Base-by-base conservation (phyloP, 2,329 filamentous ascomycete species). In the Apiospora rasikravindrae region DNA sequence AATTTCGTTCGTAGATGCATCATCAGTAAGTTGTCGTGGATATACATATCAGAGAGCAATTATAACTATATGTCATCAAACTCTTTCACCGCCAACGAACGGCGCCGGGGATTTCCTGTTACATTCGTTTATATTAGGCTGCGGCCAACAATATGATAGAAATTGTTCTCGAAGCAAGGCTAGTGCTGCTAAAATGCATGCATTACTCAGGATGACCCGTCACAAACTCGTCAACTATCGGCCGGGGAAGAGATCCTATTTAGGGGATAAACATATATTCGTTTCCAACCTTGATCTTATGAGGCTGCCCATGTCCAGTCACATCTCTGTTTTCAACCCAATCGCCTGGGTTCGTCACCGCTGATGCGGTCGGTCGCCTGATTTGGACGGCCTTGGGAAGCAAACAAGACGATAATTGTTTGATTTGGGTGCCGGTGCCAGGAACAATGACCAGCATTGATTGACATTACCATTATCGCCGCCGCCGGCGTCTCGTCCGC, bases 101-200 rank as follows among this genome's bases (percentile, higher is more conserved):
- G 49, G n/a, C 8, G 13, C 40, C 40, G 29, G 29, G 53, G 29
- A 37, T 61, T 61, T 61, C 2, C 24, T 37, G 53, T 37, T 61
- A 33, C 53, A 61, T 61, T 16, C 29, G 16, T 57, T 11, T 29
- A 53, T 57, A 37, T 29, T 29, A 61, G 29, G 29, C 53, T n/a
- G 53, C 53, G 19, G 10, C 53, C 16, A 19, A 37, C 29, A 33
- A 61, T 37, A 37, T 11, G 26, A 37, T 4, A 22, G 53, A 33
- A 64, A 64, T 64, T 64, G 57, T 64, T 64, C 57, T 64, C 57
- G 57, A 64, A 64, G 57, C 57, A 64, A 33, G 57, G 57, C 57
- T 40, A 40, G 33, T 64, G 29, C 53, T 61, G 19, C 53, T 10
- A 61, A 22, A 61, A 10, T 22, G 22, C 24, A 10, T 22, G 22